Base-by-base conservation (phyloP, 2,329 filamentous ascomycete genomes). In the Ceratocystis huliohia region DNA sequence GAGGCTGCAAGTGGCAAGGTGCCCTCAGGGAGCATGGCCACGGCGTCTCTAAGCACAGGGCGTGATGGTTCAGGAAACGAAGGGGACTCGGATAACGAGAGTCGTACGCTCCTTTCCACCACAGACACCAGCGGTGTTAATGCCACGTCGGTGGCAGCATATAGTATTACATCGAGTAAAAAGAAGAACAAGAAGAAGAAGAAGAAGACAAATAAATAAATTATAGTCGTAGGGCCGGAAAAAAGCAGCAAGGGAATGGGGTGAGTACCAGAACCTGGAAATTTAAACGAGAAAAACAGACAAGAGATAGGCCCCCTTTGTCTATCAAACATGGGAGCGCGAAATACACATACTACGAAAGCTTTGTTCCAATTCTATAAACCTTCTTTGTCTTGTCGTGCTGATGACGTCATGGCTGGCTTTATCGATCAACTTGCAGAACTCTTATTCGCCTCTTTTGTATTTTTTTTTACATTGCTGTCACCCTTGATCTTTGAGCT, bases 1-100 rank as follows among this genome's bases (percentile, higher is more conserved):
- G 75, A 76, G 59, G 69, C 62, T n/a, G 10, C 46, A 17, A 63
- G 44, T 33, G 37, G 33, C 37, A 46, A 30, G n/a, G 61, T 20
- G 37, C 37, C 37, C 22, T 28, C 61, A 20, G 25, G 61, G 7
- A 63, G 44, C n/a, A 45, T 28, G 33, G 20, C 37, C 33, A 45
- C 44, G 4, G 44, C 61, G 37, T 44, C 61, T 13, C 20, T 63
- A 6, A 28, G 37, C 25, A 45, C 61, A 2, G 37, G 44, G 20
- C 37, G 15, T 17, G 37, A 8, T 22, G 28, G 45, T 1, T 63
- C 61, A 10, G 61, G 45, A 8, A 41, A 63, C 33, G 61, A 28
- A 45, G 50, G 37, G 15, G 45, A 28, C n/a, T 48, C 59, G 15
- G 63, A 46, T 20, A 48, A 65, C 20, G 63, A 50, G 5, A 46